Evolutionary conservation across 352 stramenopile species (phyloP).

Genomic region (Pythium dissotocum): DNA sequence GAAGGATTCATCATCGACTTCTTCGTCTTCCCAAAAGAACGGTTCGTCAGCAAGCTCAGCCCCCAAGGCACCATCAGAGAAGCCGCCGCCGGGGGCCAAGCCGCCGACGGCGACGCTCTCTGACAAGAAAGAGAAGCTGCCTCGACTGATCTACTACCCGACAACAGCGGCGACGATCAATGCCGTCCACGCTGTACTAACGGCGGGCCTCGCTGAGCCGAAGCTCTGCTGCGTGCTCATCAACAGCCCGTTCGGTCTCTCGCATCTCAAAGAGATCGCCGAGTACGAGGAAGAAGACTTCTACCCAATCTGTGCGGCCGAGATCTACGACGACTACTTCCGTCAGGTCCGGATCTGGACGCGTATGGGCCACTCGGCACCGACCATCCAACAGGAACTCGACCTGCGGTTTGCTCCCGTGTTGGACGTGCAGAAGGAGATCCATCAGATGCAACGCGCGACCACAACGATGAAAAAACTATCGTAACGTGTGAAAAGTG

Average conservation of each 20-base stretch:
- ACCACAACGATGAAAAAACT: conserved; percentile 36
- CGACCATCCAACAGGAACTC: conserved; percentile 53
- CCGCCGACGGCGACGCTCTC: conserved; percentile 30
- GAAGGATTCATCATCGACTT: background rate
- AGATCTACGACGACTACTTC: conserved; percentile 76
- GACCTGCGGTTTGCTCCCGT: conserved; percentile 53
- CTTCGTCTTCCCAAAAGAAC: background rate
- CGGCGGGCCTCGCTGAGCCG: conserved; percentile 45
- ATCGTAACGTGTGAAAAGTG: background rate
- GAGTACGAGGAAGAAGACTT: conserved; percentile 53
- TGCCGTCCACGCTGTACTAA: conserved; percentile 53
- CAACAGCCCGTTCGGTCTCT: conserved; percentile 58
- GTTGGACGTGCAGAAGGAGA: conserved; percentile 39
- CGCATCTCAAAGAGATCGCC: conserved; percentile 57
- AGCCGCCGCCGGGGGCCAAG: conserved; percentile 16
- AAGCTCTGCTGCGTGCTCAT: conserved; percentile 61
- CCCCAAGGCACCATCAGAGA: background rate
- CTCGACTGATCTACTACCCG: conserved; percentile 59
- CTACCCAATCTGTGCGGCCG: conserved; percentile 59
- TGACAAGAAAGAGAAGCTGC: conserved; percentile 46
- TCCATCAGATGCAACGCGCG: conserved; percentile 26
- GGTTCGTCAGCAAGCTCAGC: background rate
- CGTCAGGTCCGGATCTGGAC: conserved; percentile 71
- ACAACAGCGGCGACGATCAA: conserved; percentile 68
- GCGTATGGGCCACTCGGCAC: conserved; percentile 57